phyloP scores from a whole-genome alignment of 208 protist species.

The Leishmania guyanensis region DNA sequence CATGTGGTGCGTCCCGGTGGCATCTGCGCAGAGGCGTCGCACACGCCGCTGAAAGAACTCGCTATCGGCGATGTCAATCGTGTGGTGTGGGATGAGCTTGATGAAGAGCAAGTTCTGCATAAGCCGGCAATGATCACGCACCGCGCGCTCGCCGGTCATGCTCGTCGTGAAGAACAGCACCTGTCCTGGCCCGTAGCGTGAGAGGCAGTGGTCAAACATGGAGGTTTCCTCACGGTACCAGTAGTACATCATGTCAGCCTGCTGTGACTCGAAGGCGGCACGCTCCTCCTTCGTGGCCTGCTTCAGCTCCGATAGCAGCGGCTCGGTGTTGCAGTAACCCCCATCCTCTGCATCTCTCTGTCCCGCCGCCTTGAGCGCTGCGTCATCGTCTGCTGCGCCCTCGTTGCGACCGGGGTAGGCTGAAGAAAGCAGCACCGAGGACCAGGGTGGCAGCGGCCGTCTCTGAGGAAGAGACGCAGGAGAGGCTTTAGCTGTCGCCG shows the following conservation, averaged over 20 bases:
- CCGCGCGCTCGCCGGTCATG: conserved; percentile 63
- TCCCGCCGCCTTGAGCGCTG: background rate
- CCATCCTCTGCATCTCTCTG: background rate
- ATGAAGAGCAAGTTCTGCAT: conserved; percentile 68
- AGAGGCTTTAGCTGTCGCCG: background rate
- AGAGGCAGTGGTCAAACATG: conserved; percentile 39
- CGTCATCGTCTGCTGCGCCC: background rate
- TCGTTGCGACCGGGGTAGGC: background rate
- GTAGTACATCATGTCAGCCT: conserved; percentile 39
- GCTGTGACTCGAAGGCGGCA: conserved; percentile 16
- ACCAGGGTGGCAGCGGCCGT: background rate
- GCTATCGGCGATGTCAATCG: conserved; percentile 72
- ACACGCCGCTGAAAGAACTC: conserved; percentile 46
- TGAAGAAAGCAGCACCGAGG: background rate
- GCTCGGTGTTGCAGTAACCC: conserved; percentile 1
- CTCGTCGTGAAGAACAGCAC: conserved; percentile 72
- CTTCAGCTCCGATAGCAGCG: conserved; percentile 15
- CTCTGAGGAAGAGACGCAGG: conserved; percentile 1
- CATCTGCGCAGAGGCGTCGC: conserved; percentile 38
- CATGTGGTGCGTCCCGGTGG: conserved; percentile 29
- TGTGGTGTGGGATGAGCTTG: conserved; percentile 67
- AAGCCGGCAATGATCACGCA: conserved; percentile 53
- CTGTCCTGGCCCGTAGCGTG: conserved; percentile 33
- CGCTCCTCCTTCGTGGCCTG: conserved; percentile 24
- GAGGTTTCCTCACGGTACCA: conserved; percentile 47